phyloP scores from a whole-genome alignment of 192 early-diverging fungal genomes.

The Powellomyces hirtus region DNA sequence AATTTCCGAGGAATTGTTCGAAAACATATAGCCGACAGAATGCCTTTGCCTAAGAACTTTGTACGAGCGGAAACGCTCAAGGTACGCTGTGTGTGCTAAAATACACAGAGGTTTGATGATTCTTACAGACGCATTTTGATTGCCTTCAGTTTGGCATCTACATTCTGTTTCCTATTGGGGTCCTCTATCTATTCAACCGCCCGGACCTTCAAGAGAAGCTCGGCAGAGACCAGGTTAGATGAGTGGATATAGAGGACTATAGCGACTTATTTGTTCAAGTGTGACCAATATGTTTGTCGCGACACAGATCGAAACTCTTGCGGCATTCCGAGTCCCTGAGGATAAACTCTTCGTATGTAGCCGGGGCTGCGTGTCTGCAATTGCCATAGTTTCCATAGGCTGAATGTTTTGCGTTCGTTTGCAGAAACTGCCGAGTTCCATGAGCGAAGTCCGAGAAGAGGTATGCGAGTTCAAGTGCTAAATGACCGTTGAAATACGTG shows the following conservation, averaged over 20 bases:
- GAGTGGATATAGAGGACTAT: too few species aligned
- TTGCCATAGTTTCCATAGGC: neutral
- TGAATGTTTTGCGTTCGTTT: neutral
- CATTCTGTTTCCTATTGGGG: constrained; percentile 25
- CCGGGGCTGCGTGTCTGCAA: neutral
- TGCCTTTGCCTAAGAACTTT: constrained; percentile 22
- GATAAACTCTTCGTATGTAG: constrained; percentile 19
- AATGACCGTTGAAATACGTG: neutral
- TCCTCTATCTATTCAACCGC: constrained; percentile 29
- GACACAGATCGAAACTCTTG: neutral
- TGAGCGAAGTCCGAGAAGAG: constrained; percentile 20
- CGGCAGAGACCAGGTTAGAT: constrained; percentile 10
- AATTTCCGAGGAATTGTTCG: too few species aligned
- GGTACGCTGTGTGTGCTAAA: neutral
- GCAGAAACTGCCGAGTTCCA: constrained; percentile 17
- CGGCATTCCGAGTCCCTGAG: constrained; percentile 13
- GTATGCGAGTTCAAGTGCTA: neutral
- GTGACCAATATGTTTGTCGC: too few species aligned
- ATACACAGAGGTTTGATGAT: neutral
- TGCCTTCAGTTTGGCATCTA: constrained; percentile 23
- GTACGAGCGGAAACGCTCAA: constrained; percentile 17
- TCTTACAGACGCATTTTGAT: neutral
- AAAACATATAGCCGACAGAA: too few species aligned
- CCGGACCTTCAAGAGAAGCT: constrained; percentile 21
- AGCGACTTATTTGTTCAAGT: too few species aligned